These are phyloP conservation scores for Carallia pectinifolia DNA, from an alignment of 345 rosid genomes.

Conservation along the genomic window DNA sequence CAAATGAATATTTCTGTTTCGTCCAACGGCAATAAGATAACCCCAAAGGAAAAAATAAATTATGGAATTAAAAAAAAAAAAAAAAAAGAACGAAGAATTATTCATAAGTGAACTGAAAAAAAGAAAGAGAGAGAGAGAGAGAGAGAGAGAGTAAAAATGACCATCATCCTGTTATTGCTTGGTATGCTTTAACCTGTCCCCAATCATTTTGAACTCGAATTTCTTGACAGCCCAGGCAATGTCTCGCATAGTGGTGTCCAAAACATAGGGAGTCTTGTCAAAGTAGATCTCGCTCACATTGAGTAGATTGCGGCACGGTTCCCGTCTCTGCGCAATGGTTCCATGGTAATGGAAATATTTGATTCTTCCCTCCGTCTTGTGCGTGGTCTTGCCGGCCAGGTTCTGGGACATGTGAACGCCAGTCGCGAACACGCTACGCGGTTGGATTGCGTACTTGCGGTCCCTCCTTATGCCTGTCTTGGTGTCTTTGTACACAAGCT, in stretches of 20 bases:
- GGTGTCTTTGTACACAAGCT: constrained; percentile 70
- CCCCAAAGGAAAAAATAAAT: background rate
- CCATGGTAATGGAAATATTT: constrained; percentile 91
- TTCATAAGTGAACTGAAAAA: background rate
- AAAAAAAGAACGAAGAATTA: background rate
- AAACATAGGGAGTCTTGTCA: constrained; percentile 59
- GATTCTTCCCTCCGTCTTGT: constrained; percentile 55
- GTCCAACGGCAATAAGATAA: background rate
- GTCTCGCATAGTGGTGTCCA: constrained; percentile 67
- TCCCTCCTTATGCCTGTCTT: constrained; percentile 76
- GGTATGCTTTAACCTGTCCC: constrained; percentile 54
- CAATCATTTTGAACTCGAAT: constrained; percentile 71
- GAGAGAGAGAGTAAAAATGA: too few relatives aligned
- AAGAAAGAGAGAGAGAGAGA: background rate
- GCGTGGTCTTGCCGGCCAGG: constrained; percentile 58
- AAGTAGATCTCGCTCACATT: constrained; percentile 42
- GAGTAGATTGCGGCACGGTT: constrained; percentile 61
- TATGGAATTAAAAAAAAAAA: background rate
- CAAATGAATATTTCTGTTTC: constrained; percentile 9
- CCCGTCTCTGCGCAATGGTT: constrained; percentile 62
- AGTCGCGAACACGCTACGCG: constrained; percentile 61
- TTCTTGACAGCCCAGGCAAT: constrained; percentile 50
- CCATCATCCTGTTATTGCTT: constrained; percentile 50
- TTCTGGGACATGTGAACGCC: constrained; percentile 95
- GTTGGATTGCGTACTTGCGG: constrained; percentile 80